Conservation (phyloP, 768 basidiomycete species). For the Panellus pusillus region DNA sequence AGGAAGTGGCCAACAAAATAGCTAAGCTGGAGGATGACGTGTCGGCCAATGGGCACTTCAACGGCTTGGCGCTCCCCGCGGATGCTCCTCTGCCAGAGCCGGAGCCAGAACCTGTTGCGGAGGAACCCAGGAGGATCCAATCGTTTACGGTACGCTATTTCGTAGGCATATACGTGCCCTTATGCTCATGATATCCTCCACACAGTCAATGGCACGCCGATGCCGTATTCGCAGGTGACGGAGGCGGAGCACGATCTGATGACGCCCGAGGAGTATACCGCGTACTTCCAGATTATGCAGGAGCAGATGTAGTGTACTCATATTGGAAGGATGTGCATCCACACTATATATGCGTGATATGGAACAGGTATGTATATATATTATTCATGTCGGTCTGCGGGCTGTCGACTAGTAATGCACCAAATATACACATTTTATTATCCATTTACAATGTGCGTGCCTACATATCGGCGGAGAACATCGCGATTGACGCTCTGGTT, state of each 20-base stretch:
- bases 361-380: slow-evolving; percentile 3
- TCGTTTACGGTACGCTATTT: slow-evolving; percentile 55
- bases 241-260: slow-evolving; percentile 92
- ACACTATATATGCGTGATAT: background rate
- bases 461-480: slow-evolving; percentile 20
- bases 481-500: slow-evolving; percentile 11
- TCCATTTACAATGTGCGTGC: too few relatives aligned
- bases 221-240: slow-evolving; percentile 77
- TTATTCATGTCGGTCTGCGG: slow-evolving; percentile 4
- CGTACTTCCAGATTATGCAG: slow-evolving; percentile 72
- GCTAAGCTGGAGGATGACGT: slow-evolving; percentile 39
- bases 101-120: slow-evolving; percentile 16
- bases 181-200: background rate
- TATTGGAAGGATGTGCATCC: too few relatives aligned
- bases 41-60: slow-evolving; percentile 26
- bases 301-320: slow-evolving; percentile 22
- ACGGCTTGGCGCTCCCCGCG: slow-evolving; percentile 23
- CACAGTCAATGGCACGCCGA: slow-evolving; percentile 72
- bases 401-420: background rate
- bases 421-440: slow-evolving; percentile 4
- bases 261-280: slow-evolving; percentile 91
- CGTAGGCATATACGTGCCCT: too few relatives aligned
- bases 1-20: slow-evolving; percentile 37
- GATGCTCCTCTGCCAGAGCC: slow-evolving; percentile 27
- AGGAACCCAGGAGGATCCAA: slow-evolving; percentile 51